Conservation (phyloP, 129 eudicot species). For the Helichrysum umbraculigerum region DNA sequence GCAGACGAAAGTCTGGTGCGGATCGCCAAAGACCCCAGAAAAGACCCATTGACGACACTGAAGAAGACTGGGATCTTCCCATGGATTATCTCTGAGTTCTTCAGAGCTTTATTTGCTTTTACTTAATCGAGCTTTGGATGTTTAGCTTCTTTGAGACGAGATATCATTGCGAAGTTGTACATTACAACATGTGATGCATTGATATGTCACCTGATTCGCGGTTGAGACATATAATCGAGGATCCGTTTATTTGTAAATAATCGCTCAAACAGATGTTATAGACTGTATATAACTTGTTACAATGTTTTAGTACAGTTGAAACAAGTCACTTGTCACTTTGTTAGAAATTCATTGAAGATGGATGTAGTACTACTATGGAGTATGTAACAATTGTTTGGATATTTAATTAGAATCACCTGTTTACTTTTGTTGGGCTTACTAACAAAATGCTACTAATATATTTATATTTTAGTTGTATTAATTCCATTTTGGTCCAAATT, state of each 20-base stretch:
- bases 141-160: not conserved
- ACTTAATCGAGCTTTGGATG: not conserved
- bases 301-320: not conserved
- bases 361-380: not conserved
- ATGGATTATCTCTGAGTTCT: constrained; percentile 62
- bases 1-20: constrained; percentile 21
- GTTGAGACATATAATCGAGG: not conserved
- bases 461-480: no score
- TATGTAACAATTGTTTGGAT: not conserved
- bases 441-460: no score
- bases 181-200: not conserved
- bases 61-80: constrained; percentile 80
- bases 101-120: not conserved
- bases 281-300: not conserved
- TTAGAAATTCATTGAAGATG: not conserved
- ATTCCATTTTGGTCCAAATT: no score
- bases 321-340: not conserved
- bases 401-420: not conserved
- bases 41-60: constrained; percentile 30
- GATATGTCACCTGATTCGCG: not conserved
- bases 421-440: not conserved
- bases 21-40: constrained; percentile 25
- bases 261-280: not conserved
- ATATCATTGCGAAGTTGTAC: not conserved
- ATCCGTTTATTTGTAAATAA: constrained; percentile 1